Conservation (phyloP, 2,329 filamentous ascomycete species). For the Nannizzia gypsea region DNA sequence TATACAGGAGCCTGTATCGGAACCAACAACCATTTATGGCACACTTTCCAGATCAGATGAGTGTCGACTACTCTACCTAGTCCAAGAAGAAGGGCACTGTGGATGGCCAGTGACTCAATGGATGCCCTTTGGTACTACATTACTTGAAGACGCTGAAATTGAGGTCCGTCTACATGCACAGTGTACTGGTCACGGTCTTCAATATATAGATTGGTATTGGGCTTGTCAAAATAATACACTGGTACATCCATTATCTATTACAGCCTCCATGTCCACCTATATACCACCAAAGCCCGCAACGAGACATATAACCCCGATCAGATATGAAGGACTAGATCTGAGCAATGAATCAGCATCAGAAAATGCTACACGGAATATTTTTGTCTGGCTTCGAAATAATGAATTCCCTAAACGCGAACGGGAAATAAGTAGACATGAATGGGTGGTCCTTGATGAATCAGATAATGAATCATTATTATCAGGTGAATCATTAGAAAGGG, state of each 20-base stretch:
- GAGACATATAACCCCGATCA: slow-evolving; percentile 1
- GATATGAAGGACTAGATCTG: slow-evolving; percentile 9
- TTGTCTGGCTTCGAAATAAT: slow-evolving; percentile 21
- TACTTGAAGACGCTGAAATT: slow-evolving; percentile 21
- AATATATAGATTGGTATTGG: slow-evolving; percentile 10
- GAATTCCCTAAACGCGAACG: slow-evolving; percentile 9
- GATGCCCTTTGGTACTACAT: slow-evolving; percentile 22
- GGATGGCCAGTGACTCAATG: slow-evolving; percentile 18
- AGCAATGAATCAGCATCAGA: slow-evolving; percentile 15
- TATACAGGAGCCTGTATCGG: slow-evolving; percentile 18
- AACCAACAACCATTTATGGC: neutral
- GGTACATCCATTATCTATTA: neutral
- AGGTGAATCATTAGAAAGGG: neutral
- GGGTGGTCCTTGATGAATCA: slow-evolving; percentile 9
- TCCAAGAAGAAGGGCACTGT: slow-evolving; percentile 15
- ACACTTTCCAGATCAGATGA: slow-evolving; percentile 15
- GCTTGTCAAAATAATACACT: slow-evolving; percentile 5
- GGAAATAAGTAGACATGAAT: slow-evolving; percentile 10
- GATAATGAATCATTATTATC: slow-evolving; percentile 5
- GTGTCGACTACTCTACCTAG: slow-evolving; percentile 22
- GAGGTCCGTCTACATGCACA: slow-evolving; percentile 21
- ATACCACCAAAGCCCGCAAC: neutral
- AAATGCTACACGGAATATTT: slow-evolving; percentile 23
- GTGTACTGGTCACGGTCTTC: slow-evolving; percentile 19
- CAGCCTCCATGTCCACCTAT: neutral